Evolutionary conservation across 768 basidiomycete genomes (phyloP).

Genomic region (Naganishia antarctica): DNA sequence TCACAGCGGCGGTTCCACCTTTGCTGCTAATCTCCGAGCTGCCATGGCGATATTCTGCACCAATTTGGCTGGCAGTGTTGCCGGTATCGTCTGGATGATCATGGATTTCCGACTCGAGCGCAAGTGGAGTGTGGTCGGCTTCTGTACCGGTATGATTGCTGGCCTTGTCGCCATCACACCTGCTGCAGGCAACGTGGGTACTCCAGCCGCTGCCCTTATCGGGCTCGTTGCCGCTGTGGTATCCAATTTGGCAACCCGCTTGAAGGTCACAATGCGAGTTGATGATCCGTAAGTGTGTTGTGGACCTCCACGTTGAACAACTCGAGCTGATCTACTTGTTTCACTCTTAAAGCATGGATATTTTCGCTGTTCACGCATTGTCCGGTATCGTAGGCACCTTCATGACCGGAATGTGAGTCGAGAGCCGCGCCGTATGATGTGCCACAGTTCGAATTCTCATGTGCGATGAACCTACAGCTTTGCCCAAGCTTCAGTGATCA

Average conservation of each 20-base stretch:
- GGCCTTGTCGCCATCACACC: constrained; percentile 53
- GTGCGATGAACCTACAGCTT: constrained; percentile 58
- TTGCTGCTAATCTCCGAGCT: constrained; percentile 81
- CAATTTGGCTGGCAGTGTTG: constrained; percentile 84
- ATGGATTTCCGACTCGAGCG: constrained; percentile 72
- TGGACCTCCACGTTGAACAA: too few relatives aligned
- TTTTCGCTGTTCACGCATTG: constrained; percentile 63
- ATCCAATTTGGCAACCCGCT: constrained; percentile 93
- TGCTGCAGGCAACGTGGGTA: constrained; percentile 52
- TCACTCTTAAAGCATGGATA: constrained; percentile 56
- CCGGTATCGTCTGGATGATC: constrained; percentile 38
- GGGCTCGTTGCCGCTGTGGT: constrained; percentile 75
- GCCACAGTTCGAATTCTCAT: too few relatives aligned
- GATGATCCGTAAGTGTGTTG: constrained; percentile 44
- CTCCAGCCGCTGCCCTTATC: constrained; percentile 65
- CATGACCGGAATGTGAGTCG: constrained; percentile 62
- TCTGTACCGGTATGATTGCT: constrained; percentile 88
- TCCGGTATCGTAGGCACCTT: constrained; percentile 53
- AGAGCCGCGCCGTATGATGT: too few relatives aligned
- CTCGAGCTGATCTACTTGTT: too few relatives aligned
- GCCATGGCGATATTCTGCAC: constrained; percentile 86
- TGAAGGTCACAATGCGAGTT: constrained; percentile 65
- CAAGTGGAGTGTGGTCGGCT: constrained; percentile 63
- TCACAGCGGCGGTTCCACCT: constrained; percentile 83
- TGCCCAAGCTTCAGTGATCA: constrained; percentile 68